Base-by-base conservation (phyloP, 2,329 filamentous ascomycete genomes). In the Fusarium solani-melongenae region DNA sequence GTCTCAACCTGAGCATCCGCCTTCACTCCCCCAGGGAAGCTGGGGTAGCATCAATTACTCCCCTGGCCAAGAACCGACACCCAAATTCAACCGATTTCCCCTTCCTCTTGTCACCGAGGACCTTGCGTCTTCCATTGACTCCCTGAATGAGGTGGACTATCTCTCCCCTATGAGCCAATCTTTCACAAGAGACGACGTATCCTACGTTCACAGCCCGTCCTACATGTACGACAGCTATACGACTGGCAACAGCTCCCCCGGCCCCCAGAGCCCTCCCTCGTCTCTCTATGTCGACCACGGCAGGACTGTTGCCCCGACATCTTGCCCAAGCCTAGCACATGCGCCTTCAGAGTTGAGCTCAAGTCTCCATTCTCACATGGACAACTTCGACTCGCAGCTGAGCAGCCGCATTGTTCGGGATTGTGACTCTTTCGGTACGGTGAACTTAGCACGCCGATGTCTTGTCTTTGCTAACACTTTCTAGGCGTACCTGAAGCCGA, bases 91-190 rank as follows among this genome's bases (percentile, higher is more conserved):
- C 72, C 84, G 86, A 73, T 81, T 87, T 70, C 80, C 84, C 46
- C 78, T 85, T 69, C 82, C 86, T 70, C 85, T 87, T 57, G 81
- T 88, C 70, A 83, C 82, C 59, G 87, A 88, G 33, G 83, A 85
- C 53, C 82, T 90, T 33, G 88, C 88, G 1, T 86, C 87, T 0
- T 88, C 88, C 1, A 84, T 90, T 64, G 89, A 91, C 72, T 88
- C 89, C 3, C 84, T 92, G 77, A 91, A 88, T 78, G 90, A 92
- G 29, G 86, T 88, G 67, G 89, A 91, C 76, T 92, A 91, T 76
- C 81, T 90, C 76, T 92, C 90, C 5, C 89, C 90, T 10, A 84
- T 91, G 72, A 87, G 85, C 79, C 89, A 90, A 70, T 82, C 81
- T 71, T 90, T 83, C 86, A 86, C 70, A 81, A 88, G 88, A 71